Base-by-base conservation (phyloP, 148 eudicot species). In the Drosera capensis region DNA sequence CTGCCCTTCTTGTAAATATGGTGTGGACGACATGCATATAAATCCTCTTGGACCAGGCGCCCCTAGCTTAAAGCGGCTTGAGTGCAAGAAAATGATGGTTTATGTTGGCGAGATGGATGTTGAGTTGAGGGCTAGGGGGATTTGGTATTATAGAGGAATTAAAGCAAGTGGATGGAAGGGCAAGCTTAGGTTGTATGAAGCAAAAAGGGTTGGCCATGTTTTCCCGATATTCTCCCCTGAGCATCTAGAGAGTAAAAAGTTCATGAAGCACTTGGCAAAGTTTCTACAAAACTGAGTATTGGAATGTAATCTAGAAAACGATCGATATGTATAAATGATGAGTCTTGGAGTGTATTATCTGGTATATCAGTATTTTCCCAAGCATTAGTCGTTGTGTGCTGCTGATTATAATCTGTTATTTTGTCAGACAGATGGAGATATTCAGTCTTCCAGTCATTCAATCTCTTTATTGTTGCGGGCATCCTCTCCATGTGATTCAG, bases 111-210 rank as follows among this genome's bases (percentile, higher is more conserved):
- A 59, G 30, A 38, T 28, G 20, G 71, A 66, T 60, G 23, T 30
- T 8, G 19, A 15, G 11, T 46, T 60, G 39, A 66, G 49, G 40
- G 46, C 37, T 25, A 55, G 57, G 28, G 65, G 52, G 5, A 0
- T 22, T 16, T 3, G 23, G 3, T 66, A 59, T 17, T 40, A 43
- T 22, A 30, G 55, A 23, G 38, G 14, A 14, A 35, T 66, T 51
- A 30, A 50, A 23, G 30, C 29, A 29, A 65, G 70, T 21, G 65
- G 56, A 25, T 66, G 71, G 65, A 23, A 1, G 19, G 70, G 70
- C n/a, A 43, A 30, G 20, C 20, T 54, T 0, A 56, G 54, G 47
- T 14, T 58, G 2, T 23, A 46, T 18, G 70, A 52, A 24, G 43
- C 19, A 19, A 46, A 46, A 46, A 59, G 54, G 1, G 52, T 11